Conservation (phyloP, 2,329 filamentous ascomycete species). For the Pyricularia grisea region DNA sequence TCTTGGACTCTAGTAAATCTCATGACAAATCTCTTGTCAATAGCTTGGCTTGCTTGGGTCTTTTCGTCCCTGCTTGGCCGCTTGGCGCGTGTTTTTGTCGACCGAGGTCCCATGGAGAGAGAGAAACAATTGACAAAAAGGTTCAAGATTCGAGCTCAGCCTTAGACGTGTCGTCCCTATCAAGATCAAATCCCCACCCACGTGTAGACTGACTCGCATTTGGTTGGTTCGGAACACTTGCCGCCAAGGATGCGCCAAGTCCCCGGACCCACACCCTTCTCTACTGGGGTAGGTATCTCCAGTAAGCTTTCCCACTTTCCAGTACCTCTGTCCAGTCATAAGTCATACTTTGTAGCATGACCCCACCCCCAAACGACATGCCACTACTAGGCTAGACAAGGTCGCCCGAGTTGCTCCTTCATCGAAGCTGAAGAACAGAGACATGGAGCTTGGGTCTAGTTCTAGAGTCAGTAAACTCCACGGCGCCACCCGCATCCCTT, state of each 20-base stretch:
- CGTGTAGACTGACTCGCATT: background rate
- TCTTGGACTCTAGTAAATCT: background rate
- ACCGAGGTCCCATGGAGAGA: background rate
- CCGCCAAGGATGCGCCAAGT: background rate
- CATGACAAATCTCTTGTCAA: conserved; percentile 1
- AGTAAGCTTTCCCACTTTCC: background rate
- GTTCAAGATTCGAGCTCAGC: background rate
- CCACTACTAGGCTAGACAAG: background rate
- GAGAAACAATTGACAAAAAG: background rate
- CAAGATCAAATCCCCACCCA: background rate
- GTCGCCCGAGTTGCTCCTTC: background rate
- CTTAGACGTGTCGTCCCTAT: background rate
- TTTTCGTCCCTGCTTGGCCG: background rate
- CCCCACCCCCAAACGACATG: background rate
- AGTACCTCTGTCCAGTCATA: no score
- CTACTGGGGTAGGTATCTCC: background rate
- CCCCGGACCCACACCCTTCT: background rate
- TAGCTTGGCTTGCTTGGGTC: background rate
- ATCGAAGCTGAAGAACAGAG: background rate
- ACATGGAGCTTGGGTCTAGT: no score
- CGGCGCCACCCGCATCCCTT: no score
- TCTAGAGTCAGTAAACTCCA: no score
- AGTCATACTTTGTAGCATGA: no score
- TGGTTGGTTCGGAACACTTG: background rate
- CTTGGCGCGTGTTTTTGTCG: background rate